Evolutionary conservation across 768 basidiomycete genomes (phyloP).

Genomic region (Xanthoconium purpureum): DNA sequence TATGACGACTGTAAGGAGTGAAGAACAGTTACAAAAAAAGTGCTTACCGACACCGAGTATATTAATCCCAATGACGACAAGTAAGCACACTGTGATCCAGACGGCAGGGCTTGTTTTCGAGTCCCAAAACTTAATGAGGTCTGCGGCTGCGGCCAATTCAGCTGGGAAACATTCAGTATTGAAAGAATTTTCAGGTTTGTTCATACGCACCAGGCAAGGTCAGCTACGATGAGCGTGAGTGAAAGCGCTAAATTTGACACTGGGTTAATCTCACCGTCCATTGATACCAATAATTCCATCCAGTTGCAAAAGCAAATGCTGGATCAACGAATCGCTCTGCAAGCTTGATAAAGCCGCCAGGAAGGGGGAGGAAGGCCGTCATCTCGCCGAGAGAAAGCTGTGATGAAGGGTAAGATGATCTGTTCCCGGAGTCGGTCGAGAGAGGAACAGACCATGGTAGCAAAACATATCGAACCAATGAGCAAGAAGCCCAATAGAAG

Average conservation of each 20-base stretch:
- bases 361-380: not conserved
- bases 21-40: not conserved
- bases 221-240: not conserved
- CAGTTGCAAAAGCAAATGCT: constrained; percentile 1
- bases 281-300: constrained; percentile 5
- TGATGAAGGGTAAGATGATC: not conserved
- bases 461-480: not conserved
- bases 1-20: not conserved
- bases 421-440: not conserved
- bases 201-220: not conserved
- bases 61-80: constrained; percentile 3
- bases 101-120: not conserved
- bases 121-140: not conserved
- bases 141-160: not conserved
- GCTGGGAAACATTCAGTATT: not conserved
- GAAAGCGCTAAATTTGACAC: not conserved
- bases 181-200: not conserved
- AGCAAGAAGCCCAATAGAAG: not conserved
- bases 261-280: not conserved
- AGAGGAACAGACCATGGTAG: not conserved
- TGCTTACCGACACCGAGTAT: not conserved
- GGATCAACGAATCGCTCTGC: constrained; percentile 4
- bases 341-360: constrained; percentile 4
- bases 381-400: constrained; percentile 5
- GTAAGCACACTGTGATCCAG: not conserved